A percentile compares a stretch with the other conserved stretches of the same genome.
These are phyloP conservation scores for Pleurotus djamor DNA, from an alignment of 768 basidiomycete species.

Conservation along the genomic window DNA sequence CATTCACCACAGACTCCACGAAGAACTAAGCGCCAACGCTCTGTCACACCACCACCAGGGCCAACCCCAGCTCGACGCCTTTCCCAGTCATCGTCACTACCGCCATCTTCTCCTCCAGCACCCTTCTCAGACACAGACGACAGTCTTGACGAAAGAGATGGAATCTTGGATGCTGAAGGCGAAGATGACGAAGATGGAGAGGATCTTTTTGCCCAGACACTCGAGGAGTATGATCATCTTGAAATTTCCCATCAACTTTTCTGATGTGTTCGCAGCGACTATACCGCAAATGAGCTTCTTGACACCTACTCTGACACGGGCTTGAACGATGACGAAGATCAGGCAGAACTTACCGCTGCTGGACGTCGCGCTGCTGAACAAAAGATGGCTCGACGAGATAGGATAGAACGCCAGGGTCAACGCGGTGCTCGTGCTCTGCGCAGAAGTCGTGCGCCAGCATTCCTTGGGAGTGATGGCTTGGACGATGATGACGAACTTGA, in stretches of 20 bases:
- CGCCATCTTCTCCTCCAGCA: conserved; percentile 81
- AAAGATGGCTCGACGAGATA: conserved; percentile 87
- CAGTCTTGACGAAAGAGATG: conserved; percentile 68
- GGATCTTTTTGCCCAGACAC: conserved; percentile 84
- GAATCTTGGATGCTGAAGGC: conserved; percentile 62
- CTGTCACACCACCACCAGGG: conserved; percentile 48
- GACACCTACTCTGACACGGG: conserved; percentile 88
- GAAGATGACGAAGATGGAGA: conserved; percentile 70
- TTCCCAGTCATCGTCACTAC: conserved; percentile 68
- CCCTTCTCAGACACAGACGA: conserved; percentile 90
- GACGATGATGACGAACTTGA: conserved; percentile 76
- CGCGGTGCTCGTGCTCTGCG: conserved; percentile 73
- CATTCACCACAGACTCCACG: conserved; percentile 35
- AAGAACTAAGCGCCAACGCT: conserved; percentile 62
- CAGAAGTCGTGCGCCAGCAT: conserved; percentile 81
- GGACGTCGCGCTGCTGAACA: conserved; percentile 82
- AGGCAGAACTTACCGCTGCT: conserved; percentile 63
- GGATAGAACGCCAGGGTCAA: conserved; percentile 62
- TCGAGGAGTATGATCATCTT: conserved; percentile 58
- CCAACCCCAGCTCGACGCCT: conserved; percentile 47
- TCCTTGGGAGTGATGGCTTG: conserved; percentile 80
- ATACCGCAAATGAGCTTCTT: conserved; percentile 76
- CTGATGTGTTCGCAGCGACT: conserved; percentile 55
- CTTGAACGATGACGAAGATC: conserved; percentile 79
- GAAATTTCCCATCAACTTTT: not conserved